phyloP scores from a whole-genome alignment of 805 yeast genomes.

The Soucietia sequanensis region DNA sequence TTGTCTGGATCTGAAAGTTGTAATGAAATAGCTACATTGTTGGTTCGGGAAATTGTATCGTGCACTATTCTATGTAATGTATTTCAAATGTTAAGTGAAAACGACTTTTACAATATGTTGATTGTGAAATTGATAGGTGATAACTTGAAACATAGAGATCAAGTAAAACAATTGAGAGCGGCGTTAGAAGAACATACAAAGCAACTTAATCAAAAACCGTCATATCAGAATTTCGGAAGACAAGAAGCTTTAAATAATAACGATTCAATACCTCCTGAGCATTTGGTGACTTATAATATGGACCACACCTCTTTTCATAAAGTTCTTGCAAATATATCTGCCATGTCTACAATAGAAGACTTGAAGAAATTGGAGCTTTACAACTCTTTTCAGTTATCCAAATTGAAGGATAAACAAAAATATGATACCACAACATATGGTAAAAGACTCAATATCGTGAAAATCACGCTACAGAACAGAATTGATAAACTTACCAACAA shows the following conservation, averaged over 20 bases:
- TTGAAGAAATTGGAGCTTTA: slow-evolving; percentile 50
- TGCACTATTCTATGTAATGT: slow-evolving; percentile 50
- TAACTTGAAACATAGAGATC: slow-evolving; percentile 68
- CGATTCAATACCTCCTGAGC: neutral
- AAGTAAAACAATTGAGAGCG: slow-evolving; percentile 68
- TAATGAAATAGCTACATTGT: slow-evolving; percentile 46
- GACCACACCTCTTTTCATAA: slow-evolving; percentile 14
- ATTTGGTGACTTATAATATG: slow-evolving; percentile 5
- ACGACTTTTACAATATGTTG: slow-evolving; percentile 73
- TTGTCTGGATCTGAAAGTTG: slow-evolving; percentile 45
- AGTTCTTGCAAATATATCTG: slow-evolving; percentile 10
- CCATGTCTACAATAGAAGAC: slow-evolving; percentile 29
- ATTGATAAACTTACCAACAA: slow-evolving; percentile 1
- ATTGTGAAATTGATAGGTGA: slow-evolving; percentile 60
- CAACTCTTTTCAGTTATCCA: slow-evolving; percentile 38
- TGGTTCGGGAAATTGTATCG: slow-evolving; percentile 64
- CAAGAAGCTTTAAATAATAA: slow-evolving; percentile 1
- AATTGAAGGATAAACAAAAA: slow-evolving; percentile 29
- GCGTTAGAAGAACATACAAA: slow-evolving; percentile 66
- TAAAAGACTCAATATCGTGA: slow-evolving; percentile 11
- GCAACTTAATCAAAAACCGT: slow-evolving; percentile 3
- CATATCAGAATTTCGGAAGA: slow-evolving; percentile 4
- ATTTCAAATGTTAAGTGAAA: slow-evolving; percentile 56
- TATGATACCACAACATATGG: slow-evolving; percentile 5
- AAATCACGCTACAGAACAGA: slow-evolving; percentile 7